These are phyloP conservation scores for Astrothelium subdiscretum DNA, from an alignment of 495 filamentous ascomycete species.

Conservation along the genomic window DNA sequence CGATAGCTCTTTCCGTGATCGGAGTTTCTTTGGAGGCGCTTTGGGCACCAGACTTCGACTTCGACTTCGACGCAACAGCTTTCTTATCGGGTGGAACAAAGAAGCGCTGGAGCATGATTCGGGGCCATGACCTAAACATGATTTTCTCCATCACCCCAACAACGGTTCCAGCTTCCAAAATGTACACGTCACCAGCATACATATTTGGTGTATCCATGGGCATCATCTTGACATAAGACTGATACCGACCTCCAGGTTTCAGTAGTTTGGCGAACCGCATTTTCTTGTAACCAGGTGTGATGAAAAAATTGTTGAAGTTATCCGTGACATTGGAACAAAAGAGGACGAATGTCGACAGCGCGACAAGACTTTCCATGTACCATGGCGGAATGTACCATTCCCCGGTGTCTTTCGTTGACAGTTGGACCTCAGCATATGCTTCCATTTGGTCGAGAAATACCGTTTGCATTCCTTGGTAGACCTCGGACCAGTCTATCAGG, in stretches of 20 bases:
- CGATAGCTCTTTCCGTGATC: neutral
- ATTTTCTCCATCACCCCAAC: slow-evolving; percentile 3
- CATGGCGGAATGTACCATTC: slow-evolving; percentile 1
- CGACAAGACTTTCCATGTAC: slow-evolving; percentile 6
- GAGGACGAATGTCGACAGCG: slow-evolving; percentile 6
- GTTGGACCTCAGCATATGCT: slow-evolving; percentile 50
- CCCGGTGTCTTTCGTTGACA: neutral
- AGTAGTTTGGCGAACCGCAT: slow-evolving; percentile 15
- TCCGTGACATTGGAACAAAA: slow-evolving; percentile 4
- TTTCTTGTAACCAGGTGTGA: slow-evolving; percentile 28
- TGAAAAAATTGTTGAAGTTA: slow-evolving; percentile 19
- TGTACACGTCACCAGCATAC: slow-evolving; percentile 12
- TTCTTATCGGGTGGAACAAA: neutral
- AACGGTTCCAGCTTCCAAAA: slow-evolving; percentile 9
- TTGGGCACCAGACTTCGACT: neutral
- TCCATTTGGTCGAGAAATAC: slow-evolving; percentile 69
- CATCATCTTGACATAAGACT: slow-evolving; percentile 9
- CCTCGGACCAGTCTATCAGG: slow-evolving; percentile 55
- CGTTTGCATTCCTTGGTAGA: slow-evolving; percentile 63
- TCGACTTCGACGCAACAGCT: neutral
- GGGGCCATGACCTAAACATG: neutral
- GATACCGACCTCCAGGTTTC: neutral
- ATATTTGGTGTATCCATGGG: slow-evolving; percentile 3
- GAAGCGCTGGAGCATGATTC: neutral
- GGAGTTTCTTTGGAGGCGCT: slow-evolving; percentile 12